These are phyloP conservation scores for Oldenlandia corymbosa DNA, from an alignment of 257 asterid genomes.

Conservation along the genomic window DNA sequence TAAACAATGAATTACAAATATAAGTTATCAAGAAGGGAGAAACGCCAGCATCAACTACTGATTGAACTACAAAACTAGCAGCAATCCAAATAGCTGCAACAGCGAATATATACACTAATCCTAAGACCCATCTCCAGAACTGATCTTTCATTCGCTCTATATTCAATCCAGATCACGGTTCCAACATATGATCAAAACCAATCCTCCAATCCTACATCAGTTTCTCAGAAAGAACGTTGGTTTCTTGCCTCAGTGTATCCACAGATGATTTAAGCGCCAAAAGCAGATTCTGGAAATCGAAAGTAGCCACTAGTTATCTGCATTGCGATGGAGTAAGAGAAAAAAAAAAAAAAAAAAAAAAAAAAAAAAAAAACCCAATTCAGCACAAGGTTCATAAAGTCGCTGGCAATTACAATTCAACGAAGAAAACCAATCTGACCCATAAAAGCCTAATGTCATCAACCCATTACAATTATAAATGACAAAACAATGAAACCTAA, in stretches of 20 bases:
- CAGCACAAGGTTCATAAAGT: background rate
- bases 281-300: conserved; percentile 10
- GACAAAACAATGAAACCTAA: background rate
- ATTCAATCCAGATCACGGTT: conserved; percentile 9
- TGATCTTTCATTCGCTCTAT: conserved; percentile 44
- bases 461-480: too few species aligned
- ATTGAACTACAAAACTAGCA: conserved; percentile 90
- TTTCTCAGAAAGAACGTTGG: background rate
- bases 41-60: conserved; percentile 88
- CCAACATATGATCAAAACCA: background rate
- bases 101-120: conserved; percentile 59
- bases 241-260: background rate
- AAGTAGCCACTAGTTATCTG: too few species aligned
- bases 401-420: background rate
- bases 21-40: conserved; percentile 88
- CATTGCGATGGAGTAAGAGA: background rate
- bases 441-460: too few species aligned
- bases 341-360: background rate
- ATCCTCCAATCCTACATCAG: background rate
- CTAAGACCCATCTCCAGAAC: conserved; percentile 75
- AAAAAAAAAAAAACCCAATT: background rate
- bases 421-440: conserved; percentile 1
- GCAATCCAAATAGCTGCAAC: conserved; percentile 96
- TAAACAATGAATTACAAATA: conserved; percentile 80
- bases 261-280: background rate